Percentiles rank a stretch among this genome's conserved stretches.
phyloP scores from a whole-genome alignment of 2,329 filamentous ascomycete species.

The Chaetomiaceae sp. region DNA sequence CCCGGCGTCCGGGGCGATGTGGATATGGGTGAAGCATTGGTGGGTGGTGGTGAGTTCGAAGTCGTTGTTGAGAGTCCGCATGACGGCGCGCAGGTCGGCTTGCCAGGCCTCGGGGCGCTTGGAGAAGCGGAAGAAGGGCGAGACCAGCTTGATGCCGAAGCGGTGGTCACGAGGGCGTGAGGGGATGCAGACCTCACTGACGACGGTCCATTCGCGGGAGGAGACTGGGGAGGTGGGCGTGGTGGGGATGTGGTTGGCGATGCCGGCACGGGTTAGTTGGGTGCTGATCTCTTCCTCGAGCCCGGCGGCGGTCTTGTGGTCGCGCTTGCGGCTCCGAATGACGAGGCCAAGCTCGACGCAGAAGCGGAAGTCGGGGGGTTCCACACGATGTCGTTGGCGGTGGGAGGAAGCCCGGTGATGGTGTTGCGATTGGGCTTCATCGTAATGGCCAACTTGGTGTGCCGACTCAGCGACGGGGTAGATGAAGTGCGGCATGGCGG shows the following conservation, averaged over 20 bases:
- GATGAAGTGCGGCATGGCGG: conserved; percentile 18
- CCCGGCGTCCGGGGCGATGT: conserved; percentile 20
- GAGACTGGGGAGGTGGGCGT: conserved; percentile 2
- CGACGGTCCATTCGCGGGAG: conserved; percentile 21
- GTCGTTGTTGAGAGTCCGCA: conserved; percentile 19
- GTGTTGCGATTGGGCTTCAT: neutral
- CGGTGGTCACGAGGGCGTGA: conserved; percentile 19
- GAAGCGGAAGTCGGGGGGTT: conserved; percentile 23
- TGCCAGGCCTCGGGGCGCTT: conserved; percentile 18
- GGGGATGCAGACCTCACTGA: conserved; percentile 19
- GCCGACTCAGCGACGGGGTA: neutral
- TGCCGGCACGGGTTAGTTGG: conserved; percentile 14
- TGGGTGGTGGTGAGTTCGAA: conserved; percentile 24
- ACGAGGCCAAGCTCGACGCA: conserved; percentile 24
- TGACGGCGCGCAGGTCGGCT: neutral
- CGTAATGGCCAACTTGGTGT: neutral
- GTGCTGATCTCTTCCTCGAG: conserved; percentile 23
- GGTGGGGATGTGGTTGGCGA: conserved; percentile 18
- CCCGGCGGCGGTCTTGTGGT: conserved; percentile 15
- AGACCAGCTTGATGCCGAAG: conserved; percentile 25
- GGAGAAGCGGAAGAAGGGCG: conserved; percentile 23
- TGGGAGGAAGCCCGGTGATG: neutral
- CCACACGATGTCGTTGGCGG: neutral
- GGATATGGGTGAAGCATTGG: conserved; percentile 25
- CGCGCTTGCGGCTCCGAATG: conserved; percentile 22